A percentile compares a stretch with the other conserved stretches of the same genome.
phyloP scores from a whole-genome alignment of 2,329 filamentous ascomycete species.

The Pseudofabraea citricarpa region DNA sequence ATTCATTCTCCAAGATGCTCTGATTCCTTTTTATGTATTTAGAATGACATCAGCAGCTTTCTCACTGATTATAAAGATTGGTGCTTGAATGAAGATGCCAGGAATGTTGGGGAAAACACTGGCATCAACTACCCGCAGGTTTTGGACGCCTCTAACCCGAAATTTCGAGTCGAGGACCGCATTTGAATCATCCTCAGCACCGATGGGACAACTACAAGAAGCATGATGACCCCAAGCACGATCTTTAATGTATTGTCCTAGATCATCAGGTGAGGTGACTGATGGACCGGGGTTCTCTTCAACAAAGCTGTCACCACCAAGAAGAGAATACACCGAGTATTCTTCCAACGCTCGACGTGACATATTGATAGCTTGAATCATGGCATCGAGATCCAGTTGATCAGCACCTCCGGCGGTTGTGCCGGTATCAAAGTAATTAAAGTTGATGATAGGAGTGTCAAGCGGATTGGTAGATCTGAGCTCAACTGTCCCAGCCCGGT shows the following conservation, averaged over 20 bases:
- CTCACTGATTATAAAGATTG: constrained; percentile 53
- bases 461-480: constrained; percentile 57
- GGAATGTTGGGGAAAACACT: constrained; percentile 48
- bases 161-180: constrained; percentile 54
- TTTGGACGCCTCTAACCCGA: constrained; percentile 48
- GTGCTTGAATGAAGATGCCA: constrained; percentile 45
- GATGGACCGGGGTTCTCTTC: constrained; percentile 37
- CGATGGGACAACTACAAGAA: constrained; percentile 50
- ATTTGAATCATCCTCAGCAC: constrained; percentile 44
- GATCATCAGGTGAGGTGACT: constrained; percentile 35
- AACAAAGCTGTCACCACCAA: constrained; percentile 36
- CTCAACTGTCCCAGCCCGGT: constrained; percentile 54
- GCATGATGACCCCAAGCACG: constrained; percentile 54
- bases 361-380: constrained; percentile 10
- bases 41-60: constrained; percentile 56
- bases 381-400: constrained; percentile 8
- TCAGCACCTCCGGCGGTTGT: constrained; percentile 11
- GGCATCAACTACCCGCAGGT: constrained; percentile 58
- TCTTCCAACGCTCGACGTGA: constrained; percentile 20
- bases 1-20: too few species aligned
- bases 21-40: too few species aligned
- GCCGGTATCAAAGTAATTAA: constrained; percentile 52
- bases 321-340: constrained; percentile 35
- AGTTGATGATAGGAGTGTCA: constrained; percentile 56
- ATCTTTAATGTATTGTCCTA: constrained; percentile 42